phyloP scores from a whole-genome alignment of 2,329 filamentous ascomycete genomes.

The Aureobasidium sp. region DNA sequence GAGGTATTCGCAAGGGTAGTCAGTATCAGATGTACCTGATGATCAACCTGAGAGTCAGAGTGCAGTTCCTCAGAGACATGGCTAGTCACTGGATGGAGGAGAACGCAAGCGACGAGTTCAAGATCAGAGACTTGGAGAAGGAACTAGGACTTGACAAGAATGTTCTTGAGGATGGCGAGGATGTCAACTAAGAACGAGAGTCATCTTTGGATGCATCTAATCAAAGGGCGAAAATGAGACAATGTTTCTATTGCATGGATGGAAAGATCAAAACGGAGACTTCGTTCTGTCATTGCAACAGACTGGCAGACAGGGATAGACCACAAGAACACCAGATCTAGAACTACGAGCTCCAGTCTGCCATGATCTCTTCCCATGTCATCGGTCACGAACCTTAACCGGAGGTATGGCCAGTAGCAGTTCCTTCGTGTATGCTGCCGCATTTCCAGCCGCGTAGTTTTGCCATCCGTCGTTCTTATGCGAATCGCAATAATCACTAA shows the following conservation, averaged over 20 bases:
- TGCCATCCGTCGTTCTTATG: constrained; percentile 30
- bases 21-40: constrained; percentile 9
- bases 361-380: not conserved
- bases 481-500: constrained; percentile 30
- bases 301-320: no score
- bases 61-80: not conserved
- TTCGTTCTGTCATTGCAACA: no score
- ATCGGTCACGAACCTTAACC: not conserved
- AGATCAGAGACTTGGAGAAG: not conserved
- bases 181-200: no score
- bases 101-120: not conserved
- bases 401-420: not conserved
- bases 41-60: constrained; percentile 7
- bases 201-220: no score
- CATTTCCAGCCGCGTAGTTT: constrained; percentile 27
- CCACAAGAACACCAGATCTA: no score
- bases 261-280: no score
- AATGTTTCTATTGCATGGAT: no score
- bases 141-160: not conserved
- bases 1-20: constrained; percentile 3
- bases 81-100: not conserved
- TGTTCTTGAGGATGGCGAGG: not conserved
- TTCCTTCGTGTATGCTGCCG: constrained; percentile 26
- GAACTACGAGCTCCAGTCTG: not conserved
- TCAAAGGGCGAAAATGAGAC: no score